A percentile compares a stretch with the other conserved stretches of the same genome.
Evolutionary conservation across 108 stramenopile genomes (phyloP).

Genomic region (Skeletonema grethae): DNA sequence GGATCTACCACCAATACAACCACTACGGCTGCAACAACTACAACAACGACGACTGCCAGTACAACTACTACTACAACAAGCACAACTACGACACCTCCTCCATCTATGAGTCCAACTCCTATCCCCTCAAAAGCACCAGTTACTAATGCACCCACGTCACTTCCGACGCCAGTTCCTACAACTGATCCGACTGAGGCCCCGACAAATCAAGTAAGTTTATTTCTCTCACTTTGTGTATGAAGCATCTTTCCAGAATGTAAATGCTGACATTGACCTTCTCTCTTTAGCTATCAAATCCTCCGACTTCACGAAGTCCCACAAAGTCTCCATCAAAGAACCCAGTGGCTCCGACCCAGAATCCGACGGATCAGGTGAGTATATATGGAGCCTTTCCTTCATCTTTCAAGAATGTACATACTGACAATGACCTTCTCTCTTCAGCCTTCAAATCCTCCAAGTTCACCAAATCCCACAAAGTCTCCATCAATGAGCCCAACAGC

Average conservation of each 20-base stretch:
- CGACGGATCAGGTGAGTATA: neutral
- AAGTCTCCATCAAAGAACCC: neutral
- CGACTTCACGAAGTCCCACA: neutral
- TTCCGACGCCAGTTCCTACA: neutral
- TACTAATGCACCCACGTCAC: neutral
- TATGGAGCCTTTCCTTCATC: too few relatives aligned
- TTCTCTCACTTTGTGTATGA: neutral
- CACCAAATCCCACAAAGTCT: neutral
- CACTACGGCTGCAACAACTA: neutral
- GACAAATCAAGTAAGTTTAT: constrained; percentile 9
- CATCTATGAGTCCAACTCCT: neutral
- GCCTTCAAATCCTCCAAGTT: neutral
- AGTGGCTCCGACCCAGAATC: neutral
- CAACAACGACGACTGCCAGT: neutral
- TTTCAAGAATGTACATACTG: neutral
- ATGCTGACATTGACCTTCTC: neutral
- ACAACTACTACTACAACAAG: neutral
- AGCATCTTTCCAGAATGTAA: neutral
- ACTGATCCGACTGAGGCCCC: constrained; percentile 3
- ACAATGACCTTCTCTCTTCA: neutral
- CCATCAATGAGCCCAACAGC: neutral
- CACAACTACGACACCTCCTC: neutral
- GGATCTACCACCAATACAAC: constrained; percentile 1
- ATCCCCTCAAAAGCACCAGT: neutral
- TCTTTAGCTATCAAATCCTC: neutral